These are phyloP conservation scores for Glycine tomentella DNA, from an alignment of 306 rosid genomes.

Conservation along the genomic window DNA sequence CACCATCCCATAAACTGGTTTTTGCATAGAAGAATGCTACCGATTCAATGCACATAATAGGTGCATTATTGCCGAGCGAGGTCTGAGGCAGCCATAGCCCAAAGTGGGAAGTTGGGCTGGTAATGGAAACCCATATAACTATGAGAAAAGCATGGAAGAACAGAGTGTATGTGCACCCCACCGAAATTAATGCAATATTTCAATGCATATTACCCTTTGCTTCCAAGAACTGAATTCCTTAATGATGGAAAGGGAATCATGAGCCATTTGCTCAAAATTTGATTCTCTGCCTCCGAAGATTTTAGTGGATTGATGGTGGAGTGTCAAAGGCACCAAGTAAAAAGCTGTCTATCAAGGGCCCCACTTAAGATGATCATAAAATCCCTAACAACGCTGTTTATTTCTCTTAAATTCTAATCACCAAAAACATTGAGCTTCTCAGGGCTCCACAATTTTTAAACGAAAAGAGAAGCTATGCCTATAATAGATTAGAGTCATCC, in stretches of 20 bases:
- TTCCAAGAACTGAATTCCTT: conserved; percentile 29
- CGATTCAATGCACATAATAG: conserved; percentile 41
- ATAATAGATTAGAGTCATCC: not conserved
- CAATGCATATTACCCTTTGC: not conserved
- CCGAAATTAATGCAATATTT: conserved; percentile 29
- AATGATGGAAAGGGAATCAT: conserved; percentile 18
- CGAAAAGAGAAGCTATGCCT: too few species aligned
- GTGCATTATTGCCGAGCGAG: conserved; percentile 15
- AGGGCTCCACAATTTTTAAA: not conserved
- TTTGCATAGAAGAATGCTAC: conserved; percentile 22
- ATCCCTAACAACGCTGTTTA: not conserved
- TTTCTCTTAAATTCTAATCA: not conserved
- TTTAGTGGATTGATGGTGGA: conserved; percentile 32
- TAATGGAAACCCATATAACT: too few species aligned
- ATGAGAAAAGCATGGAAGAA: too few species aligned
- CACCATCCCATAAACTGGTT: conserved; percentile 28
- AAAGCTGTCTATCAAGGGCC: conserved; percentile 30
- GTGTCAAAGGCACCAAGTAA: conserved; percentile 28
- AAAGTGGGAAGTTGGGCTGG: conserved; percentile 25
- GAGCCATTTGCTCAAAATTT: conserved; percentile 27
- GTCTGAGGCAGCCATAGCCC: conserved; percentile 31
- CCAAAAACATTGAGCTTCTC: not conserved
- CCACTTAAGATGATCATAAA: conserved; percentile 40
- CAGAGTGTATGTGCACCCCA: conserved; percentile 18
- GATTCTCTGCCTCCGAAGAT: conserved; percentile 36